These are phyloP conservation scores for Pezicula rhizophila DNA, from an alignment of 2,329 filamentous ascomycete genomes.

Conservation along the genomic window DNA sequence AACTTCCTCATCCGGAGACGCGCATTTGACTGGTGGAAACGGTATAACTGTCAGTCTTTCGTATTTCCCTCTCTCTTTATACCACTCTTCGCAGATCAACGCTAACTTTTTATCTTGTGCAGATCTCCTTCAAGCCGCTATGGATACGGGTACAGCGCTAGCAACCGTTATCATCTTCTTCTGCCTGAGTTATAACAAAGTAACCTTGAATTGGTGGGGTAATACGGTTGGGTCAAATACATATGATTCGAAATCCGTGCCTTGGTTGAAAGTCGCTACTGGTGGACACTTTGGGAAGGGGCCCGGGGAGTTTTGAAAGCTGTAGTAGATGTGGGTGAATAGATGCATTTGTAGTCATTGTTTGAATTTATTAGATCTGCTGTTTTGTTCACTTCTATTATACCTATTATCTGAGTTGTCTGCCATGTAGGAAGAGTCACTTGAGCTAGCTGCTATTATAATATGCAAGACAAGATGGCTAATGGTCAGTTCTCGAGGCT, in stretches of 20 bases:
- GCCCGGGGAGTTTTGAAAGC: constrained; percentile 23
- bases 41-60: constrained; percentile 52
- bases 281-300: constrained; percentile 28
- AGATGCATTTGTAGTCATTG: no score
- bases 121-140: constrained; percentile 62
- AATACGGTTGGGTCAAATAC: constrained; percentile 27
- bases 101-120: constrained; percentile 25
- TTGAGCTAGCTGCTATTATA: no score
- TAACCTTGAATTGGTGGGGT: constrained; percentile 60
- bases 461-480: no score
- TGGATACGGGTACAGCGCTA: constrained; percentile 64
- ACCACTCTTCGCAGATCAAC: background rate
- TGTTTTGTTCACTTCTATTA: no score
- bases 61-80: background rate
- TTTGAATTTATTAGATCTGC: no score
- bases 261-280: constrained; percentile 25
- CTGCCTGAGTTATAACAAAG: constrained; percentile 55
- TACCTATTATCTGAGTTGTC: no score
- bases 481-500: no score
- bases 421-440: no score
- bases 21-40: constrained; percentile 67
- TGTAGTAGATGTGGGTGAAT: no score
- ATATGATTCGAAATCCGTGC: constrained; percentile 28
- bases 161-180: constrained; percentile 65
- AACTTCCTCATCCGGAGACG: constrained; percentile 61